phyloP scores from a whole-genome alignment of 441 rosid genomes.

The Bocquillonia castaneifolia region DNA sequence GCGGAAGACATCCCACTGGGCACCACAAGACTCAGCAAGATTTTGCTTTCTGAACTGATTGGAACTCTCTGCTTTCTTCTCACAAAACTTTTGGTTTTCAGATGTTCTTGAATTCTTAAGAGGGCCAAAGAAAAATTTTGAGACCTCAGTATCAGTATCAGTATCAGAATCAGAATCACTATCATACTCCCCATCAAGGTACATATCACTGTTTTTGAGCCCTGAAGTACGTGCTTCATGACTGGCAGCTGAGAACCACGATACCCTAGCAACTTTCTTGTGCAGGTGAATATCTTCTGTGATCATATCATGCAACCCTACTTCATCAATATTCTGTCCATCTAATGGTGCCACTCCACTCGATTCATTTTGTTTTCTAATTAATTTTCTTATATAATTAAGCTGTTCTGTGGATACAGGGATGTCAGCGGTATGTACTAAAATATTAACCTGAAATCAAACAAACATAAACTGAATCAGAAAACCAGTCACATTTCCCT shows the following conservation, averaged over 20 bases:
- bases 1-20: constrained; percentile 91
- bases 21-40: constrained; percentile 54
- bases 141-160: constrained; percentile 40
- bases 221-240: constrained; percentile 25
- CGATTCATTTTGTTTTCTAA: constrained; percentile 47
- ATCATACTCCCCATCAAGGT: constrained; percentile 32
- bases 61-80: constrained; percentile 31
- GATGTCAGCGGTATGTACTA: constrained; percentile 72
- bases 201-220: constrained; percentile 21
- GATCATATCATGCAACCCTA: constrained; percentile 28
- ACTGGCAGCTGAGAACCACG: constrained; percentile 39
- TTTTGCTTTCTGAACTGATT: constrained; percentile 30
- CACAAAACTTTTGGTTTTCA: constrained; percentile 28
- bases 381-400: constrained; percentile 64
- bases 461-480: constrained; percentile 21
- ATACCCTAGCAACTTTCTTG: constrained; percentile 39
- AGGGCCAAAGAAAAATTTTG: constrained; percentile 35
- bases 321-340: constrained; percentile 34
- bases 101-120: constrained; percentile 34
- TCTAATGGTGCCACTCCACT: constrained; percentile 25
- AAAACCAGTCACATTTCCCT: neutral
- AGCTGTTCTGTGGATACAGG: constrained; percentile 75
- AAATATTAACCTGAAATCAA: constrained; percentile 74
- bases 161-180: constrained; percentile 48
- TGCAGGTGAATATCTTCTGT: constrained; percentile 33